Percentiles rank a stretch among this genome's conserved stretches.
Evolutionary conservation across 495 filamentous ascomycete species (phyloP).

Genomic region (Tuber microsphaerosporum): DNA sequence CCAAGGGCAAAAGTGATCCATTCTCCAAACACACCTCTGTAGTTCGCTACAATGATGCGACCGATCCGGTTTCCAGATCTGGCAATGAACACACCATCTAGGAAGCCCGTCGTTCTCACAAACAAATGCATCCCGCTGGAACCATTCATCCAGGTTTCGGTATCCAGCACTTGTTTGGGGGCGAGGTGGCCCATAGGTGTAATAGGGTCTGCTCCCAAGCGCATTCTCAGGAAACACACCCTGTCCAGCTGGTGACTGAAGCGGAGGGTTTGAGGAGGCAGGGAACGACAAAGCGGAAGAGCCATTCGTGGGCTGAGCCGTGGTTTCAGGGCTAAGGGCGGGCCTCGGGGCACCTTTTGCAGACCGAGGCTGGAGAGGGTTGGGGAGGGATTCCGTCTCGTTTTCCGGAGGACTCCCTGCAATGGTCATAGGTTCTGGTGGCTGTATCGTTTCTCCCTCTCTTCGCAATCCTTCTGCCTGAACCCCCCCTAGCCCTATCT

Average conservation of each 20-base stretch:
- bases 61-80: conserved; percentile 75
- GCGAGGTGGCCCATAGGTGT: conserved; percentile 6
- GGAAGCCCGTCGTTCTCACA: conserved; percentile 74
- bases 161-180: conserved; percentile 12
- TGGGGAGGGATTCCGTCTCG: conserved; percentile 10
- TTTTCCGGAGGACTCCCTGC: conserved; percentile 43
- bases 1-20: conserved; percentile 96
- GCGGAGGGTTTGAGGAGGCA: conserved; percentile 1
- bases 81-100: conserved; percentile 70
- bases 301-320: not conserved
- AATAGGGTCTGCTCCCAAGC: conserved; percentile 25
- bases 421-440: conserved; percentile 45
- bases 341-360: conserved; percentile 2
- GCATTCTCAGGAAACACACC: conserved; percentile 16
- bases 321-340: not conserved
- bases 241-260: conserved; percentile 8
- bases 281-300: not conserved
- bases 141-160: conserved; percentile 25
- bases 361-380: not conserved
- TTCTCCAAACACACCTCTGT: conserved; percentile 70
- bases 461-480: conserved; percentile 26
- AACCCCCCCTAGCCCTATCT: conserved; percentile 31
- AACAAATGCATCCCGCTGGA: conserved; percentile 65
- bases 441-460: conserved; percentile 26
- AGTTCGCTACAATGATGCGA: conserved; percentile 78